Percentiles rank a stretch among this genome's conserved stretches.
These are phyloP conservation scores for Pythium coloratum DNA, from an alignment of 352 stramenopile species.

Conservation along the genomic window DNA sequence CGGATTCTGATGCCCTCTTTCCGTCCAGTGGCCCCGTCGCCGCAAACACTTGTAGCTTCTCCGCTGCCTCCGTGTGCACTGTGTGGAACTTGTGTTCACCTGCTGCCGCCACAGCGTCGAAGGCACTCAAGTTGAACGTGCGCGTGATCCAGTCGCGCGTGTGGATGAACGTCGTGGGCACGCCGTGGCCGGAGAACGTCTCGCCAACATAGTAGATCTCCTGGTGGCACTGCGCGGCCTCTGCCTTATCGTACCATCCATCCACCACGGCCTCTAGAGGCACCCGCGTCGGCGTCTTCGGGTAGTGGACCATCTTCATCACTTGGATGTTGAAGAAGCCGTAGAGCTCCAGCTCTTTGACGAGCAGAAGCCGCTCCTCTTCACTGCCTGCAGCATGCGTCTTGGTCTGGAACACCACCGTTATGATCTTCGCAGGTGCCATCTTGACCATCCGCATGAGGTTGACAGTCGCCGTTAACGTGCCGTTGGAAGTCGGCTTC, in stretches of 20 bases:
- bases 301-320: constrained; percentile 9
- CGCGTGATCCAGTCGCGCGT: constrained; percentile 13
- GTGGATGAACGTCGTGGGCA: constrained; percentile 19
- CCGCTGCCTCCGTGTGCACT: too few species aligned
- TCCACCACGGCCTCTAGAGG: background rate
- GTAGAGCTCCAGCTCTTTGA: background rate
- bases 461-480: constrained; percentile 5
- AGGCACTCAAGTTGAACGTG: constrained; percentile 7
- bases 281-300: constrained; percentile 4
- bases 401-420: constrained; percentile 11
- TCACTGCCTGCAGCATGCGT: background rate
- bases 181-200: constrained; percentile 15
- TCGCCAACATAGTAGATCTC: constrained; percentile 15
- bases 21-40: too few species aligned
- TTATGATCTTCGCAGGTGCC: background rate
- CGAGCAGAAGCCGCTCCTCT: background rate
- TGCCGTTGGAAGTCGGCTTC: background rate
- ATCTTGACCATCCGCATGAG: constrained; percentile 17
- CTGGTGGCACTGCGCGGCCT: constrained; percentile 17
- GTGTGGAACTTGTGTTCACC: too few species aligned
- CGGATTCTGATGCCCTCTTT: too few species aligned
- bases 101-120: too few species aligned
- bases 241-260: constrained; percentile 16
- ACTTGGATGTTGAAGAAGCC: background rate
- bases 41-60: too few species aligned